These are phyloP conservation scores for Ballota nigra DNA, from an alignment of 257 asterid species.

Conservation along the genomic window DNA sequence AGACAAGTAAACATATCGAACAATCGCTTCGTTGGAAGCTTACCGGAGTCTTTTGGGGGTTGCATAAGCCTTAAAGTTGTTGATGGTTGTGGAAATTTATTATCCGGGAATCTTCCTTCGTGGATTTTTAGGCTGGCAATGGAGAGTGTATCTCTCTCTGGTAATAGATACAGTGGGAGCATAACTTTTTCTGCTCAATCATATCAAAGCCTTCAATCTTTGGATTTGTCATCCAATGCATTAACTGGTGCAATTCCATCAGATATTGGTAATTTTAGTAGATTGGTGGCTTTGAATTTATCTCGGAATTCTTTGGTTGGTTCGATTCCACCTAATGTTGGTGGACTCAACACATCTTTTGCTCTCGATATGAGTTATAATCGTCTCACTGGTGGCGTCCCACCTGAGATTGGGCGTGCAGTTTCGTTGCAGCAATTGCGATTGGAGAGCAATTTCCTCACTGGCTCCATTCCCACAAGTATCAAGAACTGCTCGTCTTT, in stretches of 20 bases:
- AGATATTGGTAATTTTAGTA: conserved; percentile 52
- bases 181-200: conserved; percentile 36
- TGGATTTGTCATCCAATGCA: conserved; percentile 72
- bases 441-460: conserved; percentile 51
- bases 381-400: conserved; percentile 60
- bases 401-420: conserved; percentile 49
- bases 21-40: conserved; percentile 51
- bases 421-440: conserved; percentile 55
- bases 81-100: conserved; percentile 46
- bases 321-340: conserved; percentile 51
- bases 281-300: conserved; percentile 55
- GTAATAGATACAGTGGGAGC: conserved; percentile 56
- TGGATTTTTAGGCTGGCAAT: conserved; percentile 60
- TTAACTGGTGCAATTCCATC: conserved; percentile 61
- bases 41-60: conserved; percentile 56
- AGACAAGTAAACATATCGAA: conserved; percentile 54
- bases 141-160: conserved; percentile 46
- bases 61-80: conserved; percentile 55
- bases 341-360: conserved; percentile 39
- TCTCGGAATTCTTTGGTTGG: conserved; percentile 62
- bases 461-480: conserved; percentile 48
- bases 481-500: conserved; percentile 63
- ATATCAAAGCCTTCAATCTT: conserved; percentile 44
- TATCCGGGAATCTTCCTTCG: conserved; percentile 65
- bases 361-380: conserved; percentile 73